Evolutionary conservation across 2,329 filamentous ascomycete species (phyloP).

Genomic region (Colletotrichum theobromicola): DNA sequence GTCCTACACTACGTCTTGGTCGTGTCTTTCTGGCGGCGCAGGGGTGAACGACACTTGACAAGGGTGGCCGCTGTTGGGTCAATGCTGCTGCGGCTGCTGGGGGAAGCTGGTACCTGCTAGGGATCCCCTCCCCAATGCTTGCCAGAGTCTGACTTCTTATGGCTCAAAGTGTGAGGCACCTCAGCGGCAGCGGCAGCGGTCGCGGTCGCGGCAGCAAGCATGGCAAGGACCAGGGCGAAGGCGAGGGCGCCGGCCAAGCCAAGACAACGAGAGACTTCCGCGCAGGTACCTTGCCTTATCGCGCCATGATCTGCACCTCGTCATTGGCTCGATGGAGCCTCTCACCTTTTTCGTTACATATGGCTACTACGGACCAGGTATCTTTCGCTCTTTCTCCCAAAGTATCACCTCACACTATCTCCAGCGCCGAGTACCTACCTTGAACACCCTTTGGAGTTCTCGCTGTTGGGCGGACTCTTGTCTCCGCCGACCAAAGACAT

Average conservation of each 20-base stretch:
- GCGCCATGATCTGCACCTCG: constrained; percentile 18
- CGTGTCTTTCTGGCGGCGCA: neutral
- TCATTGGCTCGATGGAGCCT: constrained; percentile 15
- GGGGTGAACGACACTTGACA: neutral
- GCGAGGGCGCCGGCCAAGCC: neutral
- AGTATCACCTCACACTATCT: neutral
- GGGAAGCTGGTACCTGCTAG: neutral
- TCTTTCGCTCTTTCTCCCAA: neutral
- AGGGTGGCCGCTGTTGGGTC: constrained; percentile 1
- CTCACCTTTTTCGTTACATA: constrained; percentile 14
- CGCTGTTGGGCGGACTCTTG: neutral
- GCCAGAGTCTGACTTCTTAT: neutral
- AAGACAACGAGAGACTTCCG: constrained; percentile 11
- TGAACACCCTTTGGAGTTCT: neutral
- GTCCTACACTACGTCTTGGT: neutral
- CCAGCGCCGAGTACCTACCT: neutral
- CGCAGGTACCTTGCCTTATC: constrained; percentile 18
- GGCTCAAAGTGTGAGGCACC: neutral
- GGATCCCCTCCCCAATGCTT: neutral
- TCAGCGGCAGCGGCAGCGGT: neutral
- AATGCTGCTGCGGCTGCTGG: neutral
- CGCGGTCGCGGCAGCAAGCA: neutral
- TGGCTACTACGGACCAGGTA: neutral
- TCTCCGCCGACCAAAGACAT: neutral
- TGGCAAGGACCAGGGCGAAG: neutral